These are phyloP conservation scores for Geotrichum klebahnii DNA, from an alignment of 1,139 yeast species.

Conservation along the genomic window DNA sequence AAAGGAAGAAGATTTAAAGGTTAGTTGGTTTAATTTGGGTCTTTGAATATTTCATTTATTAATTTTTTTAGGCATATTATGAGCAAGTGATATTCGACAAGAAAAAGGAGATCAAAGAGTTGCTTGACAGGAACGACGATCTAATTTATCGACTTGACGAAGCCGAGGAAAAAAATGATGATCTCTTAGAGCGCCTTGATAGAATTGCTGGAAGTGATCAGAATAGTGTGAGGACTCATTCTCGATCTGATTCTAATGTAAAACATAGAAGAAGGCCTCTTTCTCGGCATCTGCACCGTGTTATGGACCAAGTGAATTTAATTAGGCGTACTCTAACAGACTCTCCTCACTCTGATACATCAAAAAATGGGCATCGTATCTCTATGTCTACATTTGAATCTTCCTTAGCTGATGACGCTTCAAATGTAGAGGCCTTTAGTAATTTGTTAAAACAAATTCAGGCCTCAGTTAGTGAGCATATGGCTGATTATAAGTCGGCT, in stretches of 20 bases:
- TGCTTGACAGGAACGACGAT: constrained; percentile 8
- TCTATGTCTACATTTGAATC: constrained; percentile 6
- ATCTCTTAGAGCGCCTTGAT: background rate
- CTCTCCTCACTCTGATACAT: background rate
- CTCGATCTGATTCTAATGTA: constrained; percentile 6
- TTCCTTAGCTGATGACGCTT: constrained; percentile 6
- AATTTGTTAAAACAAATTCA: constrained; percentile 13
- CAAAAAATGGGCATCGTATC: constrained; percentile 1
- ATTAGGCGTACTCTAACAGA: constrained; percentile 2
- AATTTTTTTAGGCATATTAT: constrained; percentile 6
- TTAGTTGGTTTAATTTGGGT: constrained; percentile 1
- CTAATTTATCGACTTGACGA: constrained; percentile 4
- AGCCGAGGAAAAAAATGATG: constrained; percentile 9
- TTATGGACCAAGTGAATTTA: constrained; percentile 3
- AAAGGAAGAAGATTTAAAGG: constrained; percentile 6
- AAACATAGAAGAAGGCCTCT: background rate
- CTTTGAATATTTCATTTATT: background rate
- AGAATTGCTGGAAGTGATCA: background rate
- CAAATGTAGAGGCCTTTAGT: constrained; percentile 12
- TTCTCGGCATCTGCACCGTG: constrained; percentile 1
- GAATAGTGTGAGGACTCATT: background rate
- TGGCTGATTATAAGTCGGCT: background rate
- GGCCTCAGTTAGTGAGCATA: background rate
- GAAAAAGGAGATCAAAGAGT: constrained; percentile 12
- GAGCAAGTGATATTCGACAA: constrained; percentile 9